These are phyloP conservation scores for Pulicaria dysenterica DNA, from an alignment of 129 eudicot species.

Conservation along the genomic window DNA sequence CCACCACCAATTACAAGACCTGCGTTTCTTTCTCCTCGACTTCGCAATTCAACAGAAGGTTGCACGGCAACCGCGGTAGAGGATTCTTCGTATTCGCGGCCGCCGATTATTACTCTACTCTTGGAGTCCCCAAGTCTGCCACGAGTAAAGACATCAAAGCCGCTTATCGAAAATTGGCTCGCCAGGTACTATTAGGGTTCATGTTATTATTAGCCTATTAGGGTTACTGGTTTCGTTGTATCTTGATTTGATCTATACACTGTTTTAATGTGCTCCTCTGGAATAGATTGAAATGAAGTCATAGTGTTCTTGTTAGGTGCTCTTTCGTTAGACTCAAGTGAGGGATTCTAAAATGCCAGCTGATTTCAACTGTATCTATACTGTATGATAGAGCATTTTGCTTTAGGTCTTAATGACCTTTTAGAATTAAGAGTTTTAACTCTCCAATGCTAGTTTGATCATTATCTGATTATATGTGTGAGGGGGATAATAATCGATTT, in stretches of 20 bases:
- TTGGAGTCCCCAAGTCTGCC: conserved; percentile 90
- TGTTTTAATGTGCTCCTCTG: conserved; percentile 1
- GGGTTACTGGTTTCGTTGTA: not conserved
- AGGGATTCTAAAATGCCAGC: not conserved
- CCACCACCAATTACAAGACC: conserved; percentile 27
- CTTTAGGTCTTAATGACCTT: too few species aligned
- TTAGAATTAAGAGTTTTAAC: too few species aligned
- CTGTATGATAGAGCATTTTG: not conserved
- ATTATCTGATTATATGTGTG: too few species aligned
- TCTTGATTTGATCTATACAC: not conserved
- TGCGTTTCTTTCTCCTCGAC: conserved; percentile 43
- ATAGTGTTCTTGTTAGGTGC: not conserved
- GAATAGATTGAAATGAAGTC: conserved; percentile 10
- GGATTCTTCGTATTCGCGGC: conserved; percentile 62
- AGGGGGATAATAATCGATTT: too few species aligned
- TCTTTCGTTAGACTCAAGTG: not conserved
- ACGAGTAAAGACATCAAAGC: conserved; percentile 76
- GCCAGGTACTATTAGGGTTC: conserved; percentile 60
- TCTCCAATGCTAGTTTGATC: too few species aligned
- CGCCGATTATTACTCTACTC: conserved; percentile 91
- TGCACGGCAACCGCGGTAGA: conserved; percentile 45
- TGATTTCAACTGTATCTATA: not conserved
- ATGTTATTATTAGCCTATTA: not conserved
- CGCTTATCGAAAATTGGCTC: conserved; percentile 88
- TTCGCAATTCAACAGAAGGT: conserved; percentile 38